Evolutionary conservation across 306 rosid genomes (phyloP), one percentile per base, ranked within the genome.

Genomic region (Sophora flavescens): DNA sequence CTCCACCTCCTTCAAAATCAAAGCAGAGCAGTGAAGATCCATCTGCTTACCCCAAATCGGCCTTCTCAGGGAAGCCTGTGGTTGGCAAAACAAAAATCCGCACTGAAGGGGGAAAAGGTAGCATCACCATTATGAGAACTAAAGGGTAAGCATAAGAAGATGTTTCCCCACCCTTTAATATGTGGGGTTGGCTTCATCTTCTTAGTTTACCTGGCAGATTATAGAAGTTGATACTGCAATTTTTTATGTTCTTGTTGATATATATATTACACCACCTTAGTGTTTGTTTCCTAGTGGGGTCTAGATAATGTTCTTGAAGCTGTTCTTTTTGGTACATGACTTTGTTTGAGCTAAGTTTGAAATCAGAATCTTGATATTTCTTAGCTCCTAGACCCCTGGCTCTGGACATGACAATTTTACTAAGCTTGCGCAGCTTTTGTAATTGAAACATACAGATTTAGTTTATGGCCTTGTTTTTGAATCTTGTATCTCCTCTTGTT

Each of bases 31-130:
- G 9, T 6, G 98, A 88, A 68, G 97, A 96, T 63, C 90, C 89
- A 8, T 63, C 80, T 36, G 78, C 84, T 50, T 93, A 78, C 74
- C 98, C 98, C 44, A 95, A 91, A 75, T 96, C 99, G 12, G 98
- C 99, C 70, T 91, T 96, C 82, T 96, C 99, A 3, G 99, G 99
- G 69, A 96, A 96, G 87, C 98, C 99, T 4, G 98, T 96, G 4
- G 99, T 96, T 56, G 96, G 93, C 5, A 92, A 96, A 82, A 93
- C 97, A 3, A 96, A 96, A 83, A 91, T 96, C 48, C 98, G 86
- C 78, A 96, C 98, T 0, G 96, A 92, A 79, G 98, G 99, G 28
- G 96, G 99, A 64, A 96, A 89, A 83, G 99, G 99, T 14, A 96
- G 98, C 97, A 96, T 96, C 84, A 96, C 99, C 73, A 91, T 96